Conservation (phyloP, 2,329 filamentous ascomycete genomes). For the Beauveria varroae region DNA sequence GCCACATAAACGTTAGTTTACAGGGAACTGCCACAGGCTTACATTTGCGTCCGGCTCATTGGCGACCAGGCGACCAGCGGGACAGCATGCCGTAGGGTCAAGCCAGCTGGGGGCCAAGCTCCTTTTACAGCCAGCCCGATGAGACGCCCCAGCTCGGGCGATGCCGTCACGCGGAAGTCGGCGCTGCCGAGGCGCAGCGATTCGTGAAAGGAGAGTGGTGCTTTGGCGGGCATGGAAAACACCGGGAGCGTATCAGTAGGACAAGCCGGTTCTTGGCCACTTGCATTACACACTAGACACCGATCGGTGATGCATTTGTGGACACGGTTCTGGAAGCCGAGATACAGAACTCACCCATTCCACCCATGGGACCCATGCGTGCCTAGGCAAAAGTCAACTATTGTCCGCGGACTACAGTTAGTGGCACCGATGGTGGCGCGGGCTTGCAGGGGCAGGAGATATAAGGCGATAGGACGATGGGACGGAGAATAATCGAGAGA, state of each 20-base stretch:
- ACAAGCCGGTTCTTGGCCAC: background rate
- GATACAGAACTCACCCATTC: background rate
- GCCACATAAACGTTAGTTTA: background rate
- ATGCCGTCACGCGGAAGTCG: background rate
- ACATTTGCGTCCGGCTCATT: background rate
- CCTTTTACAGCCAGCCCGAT: background rate
- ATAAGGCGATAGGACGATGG: background rate
- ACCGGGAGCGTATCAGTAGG: background rate
- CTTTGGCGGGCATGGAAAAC: background rate
- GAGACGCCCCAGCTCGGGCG: background rate
- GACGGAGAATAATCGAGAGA: background rate
- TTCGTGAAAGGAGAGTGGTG: background rate
- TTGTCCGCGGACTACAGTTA: background rate
- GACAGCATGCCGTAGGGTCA: background rate
- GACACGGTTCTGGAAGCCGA: background rate
- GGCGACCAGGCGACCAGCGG: background rate
- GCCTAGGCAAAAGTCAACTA: background rate
- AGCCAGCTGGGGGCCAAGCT: background rate
- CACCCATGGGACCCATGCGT: background rate
- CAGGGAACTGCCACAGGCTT: background rate
- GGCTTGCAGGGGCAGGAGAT: background rate
- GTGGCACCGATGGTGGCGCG: no score
- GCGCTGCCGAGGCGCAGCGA: background rate
- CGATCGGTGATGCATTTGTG: background rate
- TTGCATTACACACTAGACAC: background rate